Evolutionary conservation across 768 basidiomycete species (phyloP).

Genomic region (Xanthoconium stramineum): DNA sequence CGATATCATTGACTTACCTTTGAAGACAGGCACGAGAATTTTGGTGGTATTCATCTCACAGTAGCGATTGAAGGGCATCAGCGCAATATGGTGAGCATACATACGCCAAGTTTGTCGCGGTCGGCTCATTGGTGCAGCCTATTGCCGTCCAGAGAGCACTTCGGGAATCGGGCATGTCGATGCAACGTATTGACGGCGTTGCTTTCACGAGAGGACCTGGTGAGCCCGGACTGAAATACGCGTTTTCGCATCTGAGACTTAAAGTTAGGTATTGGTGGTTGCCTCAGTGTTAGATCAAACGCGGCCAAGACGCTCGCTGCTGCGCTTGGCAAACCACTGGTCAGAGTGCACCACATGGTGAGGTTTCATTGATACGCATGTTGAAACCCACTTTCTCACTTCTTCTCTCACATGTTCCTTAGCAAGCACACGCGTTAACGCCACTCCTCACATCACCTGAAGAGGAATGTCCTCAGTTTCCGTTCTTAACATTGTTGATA

Average conservation of each 20-base stretch:
- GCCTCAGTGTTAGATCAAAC: conserved; percentile 73
- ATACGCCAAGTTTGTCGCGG: not conserved
- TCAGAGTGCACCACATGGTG: conserved; percentile 97
- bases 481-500: conserved; percentile 84
- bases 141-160: conserved; percentile 68
- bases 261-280: conserved; percentile 67
- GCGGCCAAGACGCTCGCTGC: conserved; percentile 87
- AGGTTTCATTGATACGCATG: conserved; percentile 7
- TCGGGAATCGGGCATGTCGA: conserved; percentile 53
- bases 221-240: conserved; percentile 20
- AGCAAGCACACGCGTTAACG: conserved; percentile 95
- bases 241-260: not conserved
- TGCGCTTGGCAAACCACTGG: conserved; percentile 68
- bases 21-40: conserved; percentile 22
- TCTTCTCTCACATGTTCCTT: not conserved
- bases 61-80: conserved; percentile 78
- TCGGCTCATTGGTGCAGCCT: conserved; percentile 47
- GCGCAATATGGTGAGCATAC: conserved; percentile 58
- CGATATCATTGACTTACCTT: not conserved
- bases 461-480: conserved; percentile 54
- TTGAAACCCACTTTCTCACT: not conserved
- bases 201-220: conserved; percentile 91
- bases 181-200: conserved; percentile 74
- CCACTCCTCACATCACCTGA: conserved; percentile 60
- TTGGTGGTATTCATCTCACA: conserved; percentile 76